A percentile compares a stretch with the other conserved stretches of the same genome.
phyloP scores from a whole-genome alignment of 2,329 filamentous ascomycete species.

The Lachnellula subtilissima region DNA sequence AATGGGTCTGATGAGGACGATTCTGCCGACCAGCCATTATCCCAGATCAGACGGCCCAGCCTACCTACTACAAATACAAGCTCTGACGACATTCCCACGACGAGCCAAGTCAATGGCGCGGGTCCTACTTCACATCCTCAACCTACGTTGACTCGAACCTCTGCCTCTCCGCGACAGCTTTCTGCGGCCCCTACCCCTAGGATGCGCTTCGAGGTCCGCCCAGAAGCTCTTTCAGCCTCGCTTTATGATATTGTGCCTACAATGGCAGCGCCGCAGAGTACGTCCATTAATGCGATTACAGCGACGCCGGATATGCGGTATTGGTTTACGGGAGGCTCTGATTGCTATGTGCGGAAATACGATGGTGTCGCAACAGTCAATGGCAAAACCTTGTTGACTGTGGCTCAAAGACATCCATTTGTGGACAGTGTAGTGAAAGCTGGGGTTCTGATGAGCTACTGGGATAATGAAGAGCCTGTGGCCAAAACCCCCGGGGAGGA shows the following conservation, averaged over 20 bases:
- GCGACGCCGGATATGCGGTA: conserved; percentile 92
- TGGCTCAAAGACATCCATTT: conserved; percentile 93
- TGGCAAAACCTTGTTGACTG: conserved; percentile 86
- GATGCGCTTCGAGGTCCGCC: conserved; percentile 59
- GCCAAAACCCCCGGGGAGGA: conserved; percentile 43
- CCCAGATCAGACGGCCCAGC: conserved; percentile 25
- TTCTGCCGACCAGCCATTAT: conserved; percentile 36
- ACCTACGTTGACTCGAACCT: conserved; percentile 25
- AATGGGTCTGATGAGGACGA: conserved; percentile 49
- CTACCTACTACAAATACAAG: conserved; percentile 25
- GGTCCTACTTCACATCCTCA: conserved; percentile 29
- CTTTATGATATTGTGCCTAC: conserved; percentile 95
- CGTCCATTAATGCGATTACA: conserved; percentile 88
- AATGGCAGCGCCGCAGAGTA: conserved; percentile 92
- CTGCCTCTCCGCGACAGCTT: conserved; percentile 27
- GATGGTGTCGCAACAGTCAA: conserved; percentile 95
- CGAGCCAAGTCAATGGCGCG: conserved; percentile 23
- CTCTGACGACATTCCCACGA: conserved; percentile 23
- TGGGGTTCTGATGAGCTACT: conserved; percentile 90
- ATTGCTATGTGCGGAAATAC: conserved; percentile 95
- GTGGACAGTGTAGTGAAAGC: conserved; percentile 97
- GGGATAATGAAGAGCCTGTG: conserved; percentile 86
- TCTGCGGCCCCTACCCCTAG: conserved; percentile 38
- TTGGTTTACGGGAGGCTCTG: conserved; percentile 89
- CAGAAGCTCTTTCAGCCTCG: conserved; percentile 72